Evolutionary conservation across 2,329 filamentous ascomycete genomes (phyloP), one percentile per base, ranked within the genome.

Genomic region (Metarhizium humberi): DNA sequence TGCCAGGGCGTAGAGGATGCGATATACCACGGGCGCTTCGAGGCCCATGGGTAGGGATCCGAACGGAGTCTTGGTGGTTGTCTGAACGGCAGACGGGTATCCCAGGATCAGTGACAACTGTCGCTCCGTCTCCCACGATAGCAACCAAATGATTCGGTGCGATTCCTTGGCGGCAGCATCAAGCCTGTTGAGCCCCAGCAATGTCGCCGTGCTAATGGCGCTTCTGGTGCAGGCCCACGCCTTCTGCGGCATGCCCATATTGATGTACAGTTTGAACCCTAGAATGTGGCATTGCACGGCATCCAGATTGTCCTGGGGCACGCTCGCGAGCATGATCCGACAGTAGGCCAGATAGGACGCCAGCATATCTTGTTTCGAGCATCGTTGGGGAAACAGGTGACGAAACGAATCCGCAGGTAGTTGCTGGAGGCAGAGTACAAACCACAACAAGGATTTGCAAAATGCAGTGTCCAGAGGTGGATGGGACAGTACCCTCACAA

Each of bases 181-280:
- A 4, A 66, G 65, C 10, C 70, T 63, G 57, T 78, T 72, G 36
- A 74, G 70, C 58, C 79, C 25, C 25, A 25, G 25, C 25, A 25
- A 25, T 25, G 25, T 25, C 25, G 25, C 77, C 56, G 77, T 75
- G 60, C 76, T 76, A 43, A 83, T 67, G 3, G 74, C 80, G 45
- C 75, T 72, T 13, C 80, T 74, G 45, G 72, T 71, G 8, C 73
- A 64, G 5, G 80, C 67, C 81, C 80, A 84, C 1, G 77, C 75
- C 58, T 76, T 73, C 40, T 78, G 74, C 11, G 81, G 79, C 46
- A 77, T 75, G 2, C 80, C 81, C 57, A 79, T 75, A 55, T 81
- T 78, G 52, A 79, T 67, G 58, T 79, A 77, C 58, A 78, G 73
- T 61, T 81, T 82, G 13, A 73, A 70, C 45, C 76, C 70, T 13